phyloP scores from a whole-genome alignment of 2,329 filamentous ascomycete species.

The Mycosphaerella arachidis region DNA sequence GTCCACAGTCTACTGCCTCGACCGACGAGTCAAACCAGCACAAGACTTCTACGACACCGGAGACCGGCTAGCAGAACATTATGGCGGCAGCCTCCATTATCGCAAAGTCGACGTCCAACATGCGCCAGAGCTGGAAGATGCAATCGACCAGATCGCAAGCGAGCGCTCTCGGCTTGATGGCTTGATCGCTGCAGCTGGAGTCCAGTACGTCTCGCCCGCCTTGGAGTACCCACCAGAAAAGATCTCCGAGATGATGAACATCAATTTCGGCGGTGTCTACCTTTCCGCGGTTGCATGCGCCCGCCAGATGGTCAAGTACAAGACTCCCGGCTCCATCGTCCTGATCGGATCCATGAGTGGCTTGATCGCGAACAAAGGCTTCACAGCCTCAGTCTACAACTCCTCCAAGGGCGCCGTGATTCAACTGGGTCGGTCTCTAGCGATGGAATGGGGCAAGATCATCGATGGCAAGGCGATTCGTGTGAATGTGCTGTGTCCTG shows the following conservation, averaged over 20 bases:
- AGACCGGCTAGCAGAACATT: conserved; percentile 34
- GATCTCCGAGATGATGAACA: conserved; percentile 21
- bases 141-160: conserved; percentile 27
- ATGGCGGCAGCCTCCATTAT: conserved; percentile 43
- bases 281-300: conserved; percentile 45
- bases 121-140: conserved; percentile 23
- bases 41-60: conserved; percentile 40
- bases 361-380: conserved; percentile 26
- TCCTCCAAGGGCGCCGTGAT: conserved; percentile 36
- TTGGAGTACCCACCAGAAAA: conserved; percentile 35
- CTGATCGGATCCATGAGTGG: conserved; percentile 51
- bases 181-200: conserved; percentile 29
- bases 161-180: conserved; percentile 29
- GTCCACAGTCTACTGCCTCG: conserved; percentile 45
- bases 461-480: conserved; percentile 29
- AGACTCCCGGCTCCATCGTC: conserved; percentile 48
- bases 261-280: conserved; percentile 50
- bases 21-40: conserved; percentile 42
- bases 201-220: conserved; percentile 28
- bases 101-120: conserved; percentile 46
- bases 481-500: conserved; percentile 33
- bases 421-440: conserved; percentile 16
- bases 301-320: conserved; percentile 46
- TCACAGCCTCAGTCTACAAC: conserved; percentile 25
- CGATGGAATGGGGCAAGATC: conserved; percentile 34